A percentile compares a stretch with the other conserved stretches of the same genome.
These are phyloP conservation scores for Cryphonectria radicalis DNA, from an alignment of 2,329 filamentous ascomycete species.

Conservation along the genomic window DNA sequence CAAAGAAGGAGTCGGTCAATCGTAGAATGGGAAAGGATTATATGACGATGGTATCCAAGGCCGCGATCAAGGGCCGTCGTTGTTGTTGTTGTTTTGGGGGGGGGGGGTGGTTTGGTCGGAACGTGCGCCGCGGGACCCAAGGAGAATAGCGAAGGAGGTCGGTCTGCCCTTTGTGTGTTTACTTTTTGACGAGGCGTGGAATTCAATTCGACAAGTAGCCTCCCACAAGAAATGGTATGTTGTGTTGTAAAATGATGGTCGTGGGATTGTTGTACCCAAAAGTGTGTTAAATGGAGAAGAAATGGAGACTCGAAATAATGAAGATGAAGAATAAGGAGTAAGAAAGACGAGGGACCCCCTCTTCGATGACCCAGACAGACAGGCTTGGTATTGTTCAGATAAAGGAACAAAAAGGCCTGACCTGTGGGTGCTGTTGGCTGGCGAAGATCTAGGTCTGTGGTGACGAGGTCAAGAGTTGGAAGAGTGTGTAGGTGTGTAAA, in stretches of 20 bases:
- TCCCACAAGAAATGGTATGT: conserved; percentile 5
- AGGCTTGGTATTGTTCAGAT: not conserved
- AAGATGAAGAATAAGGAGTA: conserved; percentile 3
- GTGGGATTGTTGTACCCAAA: conserved; percentile 25
- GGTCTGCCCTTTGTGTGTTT: conserved; percentile 12
- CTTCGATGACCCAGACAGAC: not conserved
- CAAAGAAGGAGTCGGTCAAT: conserved; percentile 7
- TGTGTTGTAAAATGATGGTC: conserved; percentile 22
- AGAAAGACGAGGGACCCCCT: not conserved
- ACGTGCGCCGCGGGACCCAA: conserved; percentile 13
- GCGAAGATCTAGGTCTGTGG: not conserved
- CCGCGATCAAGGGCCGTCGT: conserved; percentile 4
- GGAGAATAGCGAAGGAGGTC: conserved; percentile 24
- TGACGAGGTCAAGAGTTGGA: not conserved
- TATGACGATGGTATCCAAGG: not conserved
- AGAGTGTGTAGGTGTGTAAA: not conserved
- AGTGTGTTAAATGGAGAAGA: not conserved
- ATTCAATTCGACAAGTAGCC: conserved; percentile 28
- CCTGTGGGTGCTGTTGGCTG: not conserved
- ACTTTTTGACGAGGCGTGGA: conserved; percentile 20
- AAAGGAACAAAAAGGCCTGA: conserved; percentile 16
- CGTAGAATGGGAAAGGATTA: conserved; percentile 14
- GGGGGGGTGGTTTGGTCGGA: too few relatives aligned
- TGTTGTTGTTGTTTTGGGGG: not conserved
- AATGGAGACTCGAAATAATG: conserved; percentile 4